A percentile compares a stretch with the other conserved stretches of the same genome.
phyloP scores from a whole-genome alignment of 31 red algal species.

The Endocladia muricata region DNA sequence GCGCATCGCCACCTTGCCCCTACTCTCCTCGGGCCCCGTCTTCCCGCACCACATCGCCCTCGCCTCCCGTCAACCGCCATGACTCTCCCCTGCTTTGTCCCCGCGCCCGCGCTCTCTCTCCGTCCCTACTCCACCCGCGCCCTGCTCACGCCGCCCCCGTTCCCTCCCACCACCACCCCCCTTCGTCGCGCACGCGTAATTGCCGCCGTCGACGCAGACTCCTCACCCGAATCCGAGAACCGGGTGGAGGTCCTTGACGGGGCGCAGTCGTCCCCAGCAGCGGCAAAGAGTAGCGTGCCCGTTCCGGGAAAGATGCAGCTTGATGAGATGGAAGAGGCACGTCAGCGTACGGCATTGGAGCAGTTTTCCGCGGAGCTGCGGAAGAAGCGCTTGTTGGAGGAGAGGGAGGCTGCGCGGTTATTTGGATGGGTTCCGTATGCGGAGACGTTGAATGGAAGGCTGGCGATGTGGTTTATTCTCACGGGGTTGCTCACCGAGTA shows the following conservation, averaged over 20 bases:
- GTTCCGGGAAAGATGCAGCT: slow-evolving; percentile 79
- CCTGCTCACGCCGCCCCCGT: not conserved
- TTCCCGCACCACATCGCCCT: no score
- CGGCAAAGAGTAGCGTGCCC: no score
- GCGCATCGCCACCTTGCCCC: no score
- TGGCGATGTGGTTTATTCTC: slow-evolving; percentile 93
- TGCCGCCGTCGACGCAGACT: not conserved
- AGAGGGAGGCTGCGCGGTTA: slow-evolving; percentile 51
- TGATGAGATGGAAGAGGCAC: slow-evolving; percentile 45
- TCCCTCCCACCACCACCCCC: not conserved
- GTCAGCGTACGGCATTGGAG: slow-evolving; percentile 73
- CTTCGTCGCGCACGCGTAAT: not conserved
- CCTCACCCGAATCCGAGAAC: slow-evolving; percentile 1
- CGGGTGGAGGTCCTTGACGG: not conserved
- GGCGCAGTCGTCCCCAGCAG: not conserved
- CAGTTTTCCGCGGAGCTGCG: slow-evolving; percentile 61
- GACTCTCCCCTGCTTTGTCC: not conserved
- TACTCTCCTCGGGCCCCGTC: no score
- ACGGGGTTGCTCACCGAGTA: slow-evolving; percentile 95
- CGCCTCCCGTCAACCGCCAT: not conserved
- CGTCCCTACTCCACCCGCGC: not conserved
- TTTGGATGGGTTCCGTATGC: slow-evolving; percentile 87
- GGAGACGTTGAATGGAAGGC: slow-evolving; percentile 86
- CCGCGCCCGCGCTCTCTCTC: not conserved
- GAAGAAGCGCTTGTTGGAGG: slow-evolving; percentile 54